A percentile compares a stretch with the other conserved stretches of the same genome.
phyloP scores from a whole-genome alignment of 805 yeast genomes.

The Helenozyma baotianmanensis region DNA sequence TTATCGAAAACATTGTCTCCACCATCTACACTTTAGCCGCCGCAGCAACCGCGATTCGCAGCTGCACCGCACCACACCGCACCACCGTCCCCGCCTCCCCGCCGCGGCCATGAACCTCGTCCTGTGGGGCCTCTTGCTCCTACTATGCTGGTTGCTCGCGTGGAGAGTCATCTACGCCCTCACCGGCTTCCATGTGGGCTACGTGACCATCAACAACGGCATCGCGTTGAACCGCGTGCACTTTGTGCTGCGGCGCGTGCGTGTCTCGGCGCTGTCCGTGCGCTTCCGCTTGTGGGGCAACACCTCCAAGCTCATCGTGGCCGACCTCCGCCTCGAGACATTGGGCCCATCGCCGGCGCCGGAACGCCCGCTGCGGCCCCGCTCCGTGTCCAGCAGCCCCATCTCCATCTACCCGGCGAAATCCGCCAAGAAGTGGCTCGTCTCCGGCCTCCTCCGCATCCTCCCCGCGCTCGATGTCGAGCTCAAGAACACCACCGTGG shows the following conservation, averaged over 20 bases:
- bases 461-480: slow-evolving; percentile 7
- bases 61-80: too few relatives aligned
- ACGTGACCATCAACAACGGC: slow-evolving; percentile 35
- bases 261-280: slow-evolving; percentile 19
- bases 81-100: too few relatives aligned
- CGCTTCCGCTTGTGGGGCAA: slow-evolving; percentile 39
- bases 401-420: slow-evolving; percentile 7
- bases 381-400: too few relatives aligned
- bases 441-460: neutral
- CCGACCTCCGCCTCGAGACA: slow-evolving; percentile 15
- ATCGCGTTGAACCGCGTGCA: slow-evolving; percentile 30
- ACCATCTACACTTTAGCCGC: too few relatives aligned
- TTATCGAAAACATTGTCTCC: too few relatives aligned
- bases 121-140: slow-evolving; percentile 4
- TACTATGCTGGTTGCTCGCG: slow-evolving; percentile 21
- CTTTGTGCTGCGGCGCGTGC: slow-evolving; percentile 10
- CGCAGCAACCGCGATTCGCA: too few relatives aligned
- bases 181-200: slow-evolving; percentile 30
- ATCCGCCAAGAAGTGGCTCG: neutral
- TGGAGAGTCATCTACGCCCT: slow-evolving; percentile 30
- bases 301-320: slow-evolving; percentile 26
- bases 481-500: slow-evolving; percentile 1
- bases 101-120: neutral
- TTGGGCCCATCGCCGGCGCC: too few relatives aligned
- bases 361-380: too few relatives aligned